Evolutionary conservation across 441 rosid genomes (phyloP), one percentile per base, ranked within the genome.

Genomic region (Hura crepitans): DNA sequence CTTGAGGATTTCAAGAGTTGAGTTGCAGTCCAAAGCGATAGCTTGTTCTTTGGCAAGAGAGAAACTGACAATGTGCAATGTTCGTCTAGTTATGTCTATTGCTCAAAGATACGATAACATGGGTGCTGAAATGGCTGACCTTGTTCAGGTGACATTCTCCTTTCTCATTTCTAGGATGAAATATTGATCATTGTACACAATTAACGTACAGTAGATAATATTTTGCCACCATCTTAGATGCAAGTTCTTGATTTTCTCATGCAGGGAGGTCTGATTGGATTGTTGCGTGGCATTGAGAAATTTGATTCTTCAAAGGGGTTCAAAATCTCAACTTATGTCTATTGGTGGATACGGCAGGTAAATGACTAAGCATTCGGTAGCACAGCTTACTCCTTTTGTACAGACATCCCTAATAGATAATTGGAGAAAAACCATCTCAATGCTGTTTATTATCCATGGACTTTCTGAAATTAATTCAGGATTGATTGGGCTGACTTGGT

Each of bases 321-420:
- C 82, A 92, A 83, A 79, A 87, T 95, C 65, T 95, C 99, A 71
- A 95, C 99, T 72, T 95, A 92, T 77, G 99, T 91, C 31, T 92
- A 95, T 75, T 95, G 98, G 99, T 95, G 97, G 98, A 95, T 95
- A 66, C 96, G 95, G 74, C 99, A 95, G 95, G 99, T 89, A 22
- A 17, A 15, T 7, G 27, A n/a, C 9, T n/a, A 39, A 4, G 14
- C 6, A 14, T 28, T 31, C 13, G 63, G 51, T 30, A 45, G 4
- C 15, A 56, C 13, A 20, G 14, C 23, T 30, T 12, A 30, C 30
- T 28, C 30, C 60, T 46, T 43, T 12, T 62, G 45, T 1, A 23
- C 12, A 15, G 31, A 39, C 6, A 17, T 27, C 37, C 56, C 23
- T 1, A 22, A 35, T 37, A 2, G 65, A 50, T 49, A 31, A 18